phyloP scores from a whole-genome alignment of 306 rosid species.

The Ammopiptanthus mongolicus region DNA sequence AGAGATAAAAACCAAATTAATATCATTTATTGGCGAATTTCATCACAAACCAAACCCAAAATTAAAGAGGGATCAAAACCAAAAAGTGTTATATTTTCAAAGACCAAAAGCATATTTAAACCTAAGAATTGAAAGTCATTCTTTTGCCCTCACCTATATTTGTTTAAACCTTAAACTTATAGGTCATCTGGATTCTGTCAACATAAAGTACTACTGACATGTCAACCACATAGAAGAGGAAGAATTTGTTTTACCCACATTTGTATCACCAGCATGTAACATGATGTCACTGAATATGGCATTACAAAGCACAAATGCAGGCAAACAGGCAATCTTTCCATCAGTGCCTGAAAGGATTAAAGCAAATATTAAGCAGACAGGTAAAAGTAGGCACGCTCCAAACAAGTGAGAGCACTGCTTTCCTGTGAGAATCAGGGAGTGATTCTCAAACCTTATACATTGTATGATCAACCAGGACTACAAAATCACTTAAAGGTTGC shows the following conservation, averaged over 20 bases:
- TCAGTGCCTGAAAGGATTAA: slow-evolving; percentile 60
- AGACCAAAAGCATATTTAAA: background rate
- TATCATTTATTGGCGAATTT: too few relatives aligned
- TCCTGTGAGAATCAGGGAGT: background rate
- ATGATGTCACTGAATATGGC: slow-evolving; percentile 69
- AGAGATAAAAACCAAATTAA: too few relatives aligned
- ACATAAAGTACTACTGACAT: background rate
- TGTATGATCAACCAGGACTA: background rate
- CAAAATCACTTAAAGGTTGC: background rate
- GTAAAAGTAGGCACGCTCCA: background rate
- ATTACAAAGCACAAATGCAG: slow-evolving; percentile 70
- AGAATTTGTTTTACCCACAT: slow-evolving; percentile 39
- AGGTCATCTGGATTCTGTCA: background rate
- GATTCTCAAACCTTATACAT: background rate
- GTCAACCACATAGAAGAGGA: background rate
- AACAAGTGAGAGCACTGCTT: background rate
- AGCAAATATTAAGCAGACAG: slow-evolving; percentile 6
- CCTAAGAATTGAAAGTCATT: background rate
- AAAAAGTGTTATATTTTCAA: background rate
- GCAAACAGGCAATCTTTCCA: slow-evolving; percentile 58
- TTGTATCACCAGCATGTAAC: slow-evolving; percentile 46
- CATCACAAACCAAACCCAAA: too few relatives aligned
- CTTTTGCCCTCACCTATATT: background rate
- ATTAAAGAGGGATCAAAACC: background rate
- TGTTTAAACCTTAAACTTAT: background rate